Evolutionary conservation across 768 basidiomycete species (phyloP), one percentile per base, ranked within the genome.

Genomic region (Russula brevipes): DNA sequence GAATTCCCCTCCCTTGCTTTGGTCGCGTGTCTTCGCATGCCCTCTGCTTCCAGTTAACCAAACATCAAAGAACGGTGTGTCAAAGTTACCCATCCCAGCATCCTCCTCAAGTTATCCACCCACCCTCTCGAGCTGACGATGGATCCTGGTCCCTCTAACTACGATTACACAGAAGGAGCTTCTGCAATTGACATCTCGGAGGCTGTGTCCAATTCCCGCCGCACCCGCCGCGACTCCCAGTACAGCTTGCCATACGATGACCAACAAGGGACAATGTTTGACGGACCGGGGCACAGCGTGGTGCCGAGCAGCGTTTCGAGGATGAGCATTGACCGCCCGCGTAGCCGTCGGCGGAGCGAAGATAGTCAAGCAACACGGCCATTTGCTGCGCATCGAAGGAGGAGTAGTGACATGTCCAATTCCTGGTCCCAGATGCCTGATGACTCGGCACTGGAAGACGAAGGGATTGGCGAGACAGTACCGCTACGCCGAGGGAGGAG

Each of bases 131-230:
- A 42, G 31, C 46, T 47, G 33, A 50, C 14, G 33, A 64, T 64
- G 63, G 49, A 64, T 24, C n/a, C 60, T 9, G 66, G 65, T 9
- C 54, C 66, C 36, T 68, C 67, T 11, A 60, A 36, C 5, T 64
- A 79, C 67, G 92, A 94, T 76, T 94, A 94, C 72, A 93, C 92
- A 1, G 92, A 94, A 69, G 91, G 91, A 45, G 92, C 92, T 39
- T 87, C 89, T 11, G 78, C 84, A 7, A 77, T 84, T 36, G 92
- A 92, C 64, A 91, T 95, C 49, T 74, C 82, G 61, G 73, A 78
- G 66, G 91, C 82, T 17, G 68, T 87, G n/a, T 75, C 76, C 41
- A 81, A 79, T 65, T 77, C 69, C 56, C 78, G 79, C 47, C 80
- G 75, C 38, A 74, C 82, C n/a, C 80, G 88, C 46, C 81, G 85